Conservation (phyloP, 73 alveolate genomes). For the Paramecium primaurelia region DNA sequence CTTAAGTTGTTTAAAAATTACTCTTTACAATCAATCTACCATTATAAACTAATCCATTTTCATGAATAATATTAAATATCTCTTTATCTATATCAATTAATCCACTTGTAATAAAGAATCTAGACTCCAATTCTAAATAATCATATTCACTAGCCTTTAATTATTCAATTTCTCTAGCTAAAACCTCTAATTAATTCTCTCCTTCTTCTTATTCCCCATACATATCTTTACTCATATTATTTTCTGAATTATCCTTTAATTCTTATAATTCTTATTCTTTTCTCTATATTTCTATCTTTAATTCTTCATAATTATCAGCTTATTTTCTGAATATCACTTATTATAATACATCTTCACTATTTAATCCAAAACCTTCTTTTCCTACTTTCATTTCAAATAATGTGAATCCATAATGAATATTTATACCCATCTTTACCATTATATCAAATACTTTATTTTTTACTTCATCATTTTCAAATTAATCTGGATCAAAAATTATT, state of each 20-base stretch:
- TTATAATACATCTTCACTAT: slow-evolving; percentile 44
- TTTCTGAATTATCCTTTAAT: slow-evolving; percentile 33
- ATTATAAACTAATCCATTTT: slow-evolving; percentile 97
- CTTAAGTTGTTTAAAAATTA: slow-evolving; percentile 97
- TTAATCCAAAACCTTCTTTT: slow-evolving; percentile 41
- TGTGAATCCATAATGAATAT: slow-evolving; percentile 44
- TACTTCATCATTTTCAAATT: slow-evolving; percentile 75
- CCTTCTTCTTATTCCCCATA: slow-evolving; percentile 78
- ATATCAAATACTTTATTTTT: slow-evolving; percentile 67
- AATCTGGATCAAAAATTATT: slow-evolving; percentile 70
- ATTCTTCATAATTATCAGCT: slow-evolving; percentile 61
- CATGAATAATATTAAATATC: slow-evolving; percentile 93
- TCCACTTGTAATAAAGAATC: slow-evolving; percentile 93
- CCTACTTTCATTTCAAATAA: slow-evolving; percentile 39
- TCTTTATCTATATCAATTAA: slow-evolving; percentile 96
- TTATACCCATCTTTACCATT: slow-evolving; percentile 53
- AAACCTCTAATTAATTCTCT: slow-evolving; percentile 71
- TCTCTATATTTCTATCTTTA: background rate
- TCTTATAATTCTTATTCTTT: slow-evolving; percentile 37
- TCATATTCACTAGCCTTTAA: slow-evolving; percentile 70
- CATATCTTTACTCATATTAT: slow-evolving; percentile 73
- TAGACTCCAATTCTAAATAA: slow-evolving; percentile 74
- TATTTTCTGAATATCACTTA: slow-evolving; percentile 74
- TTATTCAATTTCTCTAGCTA: slow-evolving; percentile 66
- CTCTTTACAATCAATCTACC: slow-evolving; percentile 96